Conservation (phyloP, 495 filamentous ascomycete genomes). For the Aspergillus steynii region DNA sequence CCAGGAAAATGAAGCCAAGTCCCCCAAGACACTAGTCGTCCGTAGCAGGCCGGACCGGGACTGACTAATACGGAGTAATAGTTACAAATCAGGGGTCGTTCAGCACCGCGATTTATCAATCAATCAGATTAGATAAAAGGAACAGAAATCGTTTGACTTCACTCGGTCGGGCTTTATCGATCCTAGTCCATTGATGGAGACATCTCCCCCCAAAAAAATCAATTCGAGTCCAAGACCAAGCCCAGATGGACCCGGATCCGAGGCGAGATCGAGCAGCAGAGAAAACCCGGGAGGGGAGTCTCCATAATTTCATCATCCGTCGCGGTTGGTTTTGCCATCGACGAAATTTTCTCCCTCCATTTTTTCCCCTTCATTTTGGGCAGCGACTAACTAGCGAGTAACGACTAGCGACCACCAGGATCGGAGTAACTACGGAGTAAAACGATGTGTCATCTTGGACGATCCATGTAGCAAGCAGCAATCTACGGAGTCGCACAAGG, state of each 20-base stretch:
- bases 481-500: not conserved
- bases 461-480: not conserved
- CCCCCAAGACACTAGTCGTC: not conserved
- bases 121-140: constrained; percentile 27
- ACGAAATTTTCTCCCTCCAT: not conserved
- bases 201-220: not conserved
- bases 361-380: not conserved
- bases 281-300: not conserved
- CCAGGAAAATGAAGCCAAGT: not conserved
- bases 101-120: not conserved
- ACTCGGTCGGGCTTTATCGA: not conserved
- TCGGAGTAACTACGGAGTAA: no score
- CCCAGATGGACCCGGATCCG: no score
- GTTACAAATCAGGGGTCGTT: not conserved
- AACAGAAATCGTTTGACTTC: not conserved
- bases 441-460: not conserved
- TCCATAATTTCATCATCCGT: not conserved
- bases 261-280: no score
- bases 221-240: not conserved
- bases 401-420: no score
- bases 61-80: not conserved
- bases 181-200: not conserved
- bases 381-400: not conserved
- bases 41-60: no score
- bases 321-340: not conserved